Evolutionary conservation across 441 rosid genomes (phyloP), one percentile per base, ranked within the genome.

Genomic region (Populus trichocarpa): DNA sequence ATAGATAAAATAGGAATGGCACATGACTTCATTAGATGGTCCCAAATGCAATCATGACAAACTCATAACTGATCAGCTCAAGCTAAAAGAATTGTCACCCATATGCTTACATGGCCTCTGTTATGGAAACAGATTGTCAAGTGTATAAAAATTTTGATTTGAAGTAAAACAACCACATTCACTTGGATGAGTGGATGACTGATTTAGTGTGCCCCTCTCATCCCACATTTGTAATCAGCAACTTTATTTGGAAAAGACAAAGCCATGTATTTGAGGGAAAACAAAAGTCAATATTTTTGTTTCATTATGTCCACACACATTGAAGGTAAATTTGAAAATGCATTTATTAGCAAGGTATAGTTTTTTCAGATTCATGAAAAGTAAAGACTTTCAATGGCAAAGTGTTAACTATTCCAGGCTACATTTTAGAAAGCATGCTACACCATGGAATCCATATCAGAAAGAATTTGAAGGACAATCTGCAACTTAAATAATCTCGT

Each of bases 351-450:
- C 22, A 53, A 5, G 22, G 22, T 42, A 36, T 23, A 64, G 23
- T 11, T 14, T 23, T 23, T 71, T 25, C 38, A 8, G 33, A 23
- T 69, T 59, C 67, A 22, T 53, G 59, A 42, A 77, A 38, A 33
- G 35, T 33, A 30, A 33, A 33, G 35, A 6, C 35, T 33, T 33
- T 33, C 35, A 33, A 33, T 33, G 35, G 35, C 6, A 75, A 61
- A 25, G 59, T 30, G 32, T 30, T 30, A 30, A 30, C 32, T 30
- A 30, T 30, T 46, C 11, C 23, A 61, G 70, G 64, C 46, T 14
- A 70, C 53, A 70, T 77, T 78, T 70, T 68, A 71, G 16, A 53
- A 35, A 42, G 26, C 67, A 78, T 72, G 66, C 61, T 35, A 65
- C 33, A 10, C 53, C 6, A 42, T 30, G 73, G 72, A 10, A 59